Evolutionary conservation across 2,329 filamentous ascomycete species (phyloP).

Genomic region (Chaetomium sp.): DNA sequence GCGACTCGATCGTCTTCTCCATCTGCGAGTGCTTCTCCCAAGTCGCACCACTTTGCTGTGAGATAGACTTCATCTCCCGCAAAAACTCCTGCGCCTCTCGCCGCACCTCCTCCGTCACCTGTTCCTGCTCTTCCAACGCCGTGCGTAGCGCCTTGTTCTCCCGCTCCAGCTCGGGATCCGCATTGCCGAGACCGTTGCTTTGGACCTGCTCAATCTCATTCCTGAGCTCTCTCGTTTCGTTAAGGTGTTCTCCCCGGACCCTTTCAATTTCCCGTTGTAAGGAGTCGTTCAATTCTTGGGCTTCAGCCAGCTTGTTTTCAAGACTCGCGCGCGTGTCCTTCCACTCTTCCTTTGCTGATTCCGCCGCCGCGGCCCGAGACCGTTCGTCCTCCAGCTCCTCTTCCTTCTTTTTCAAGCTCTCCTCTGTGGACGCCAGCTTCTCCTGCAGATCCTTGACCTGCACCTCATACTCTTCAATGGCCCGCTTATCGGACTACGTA

Average conservation of each 20-base stretch:
- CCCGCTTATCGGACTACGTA: slow-evolving; percentile 57
- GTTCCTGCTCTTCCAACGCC: slow-evolving; percentile 66
- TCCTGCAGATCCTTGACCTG: slow-evolving; percentile 70
- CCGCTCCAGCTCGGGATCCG: slow-evolving; percentile 51
- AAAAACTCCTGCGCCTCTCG: slow-evolving; percentile 77
- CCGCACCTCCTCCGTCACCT: slow-evolving; percentile 79
- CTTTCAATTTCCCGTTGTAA: slow-evolving; percentile 73
- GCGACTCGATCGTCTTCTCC: slow-evolving; percentile 62
- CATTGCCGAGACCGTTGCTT: slow-evolving; percentile 14
- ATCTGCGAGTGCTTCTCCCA: slow-evolving; percentile 79
- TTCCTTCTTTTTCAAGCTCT: slow-evolving; percentile 59
- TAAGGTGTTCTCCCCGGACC: slow-evolving; percentile 61
- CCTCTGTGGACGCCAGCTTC: slow-evolving; percentile 67
- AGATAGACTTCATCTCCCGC: slow-evolving; percentile 81
- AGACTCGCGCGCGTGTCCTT: slow-evolving; percentile 58
- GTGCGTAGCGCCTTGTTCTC: slow-evolving; percentile 64
- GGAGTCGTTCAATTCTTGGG: slow-evolving; percentile 70
- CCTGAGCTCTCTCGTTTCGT: slow-evolving; percentile 55
- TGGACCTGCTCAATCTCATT: slow-evolving; percentile 51
- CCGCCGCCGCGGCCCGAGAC: slow-evolving; percentile 43
- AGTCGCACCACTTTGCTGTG: slow-evolving; percentile 68
- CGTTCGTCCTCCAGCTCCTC: slow-evolving; percentile 54
- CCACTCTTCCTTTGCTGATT: slow-evolving; percentile 65
- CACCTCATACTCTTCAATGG: slow-evolving; percentile 71
- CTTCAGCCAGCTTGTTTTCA: slow-evolving; percentile 67